Base-by-base conservation (phyloP, 1,139 yeast genomes). In the Lodderomyces orthopsilosis region DNA sequence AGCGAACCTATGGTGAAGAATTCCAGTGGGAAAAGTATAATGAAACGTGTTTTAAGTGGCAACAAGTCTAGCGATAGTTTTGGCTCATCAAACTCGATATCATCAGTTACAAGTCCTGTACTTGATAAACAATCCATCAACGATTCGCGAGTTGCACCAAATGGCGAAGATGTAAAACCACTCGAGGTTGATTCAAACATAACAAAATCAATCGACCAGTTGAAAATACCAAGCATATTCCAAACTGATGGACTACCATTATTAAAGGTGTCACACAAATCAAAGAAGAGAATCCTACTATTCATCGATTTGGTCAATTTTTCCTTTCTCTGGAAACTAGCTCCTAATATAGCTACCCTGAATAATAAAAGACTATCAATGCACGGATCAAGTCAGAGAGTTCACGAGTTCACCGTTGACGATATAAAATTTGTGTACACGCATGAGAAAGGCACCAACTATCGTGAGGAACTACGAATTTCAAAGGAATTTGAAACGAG, bases 381-480 rank as follows among this genome's bases (percentile, higher is more conserved):
- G n/a, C 34, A 30, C 10, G 41, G 46, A 17, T 37, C 51, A 23
- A 37, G 49, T 7, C 44, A 55, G 10, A 56, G 57, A 45, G 48
- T 72, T 12, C 75, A 79, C 18, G 73, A 66, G 38, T 69, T 90
- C 46, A 68, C 75, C n/a, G 68, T 89, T 13, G 96, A 87, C 58
- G 80, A 81, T 44, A 85, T 93, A 35, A 80, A 81, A 51, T 83
- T 81, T 45, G 75, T 89, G 1, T 66, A 90, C 43, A 69, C 75
- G 9, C 89, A 83, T 9, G 75, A 72, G 12, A 85, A 85, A 52
- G 97, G 96, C 1, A 73, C 77, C 22, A 85, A 86, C 50, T 91
- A 89, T 57, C 69, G 96, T 46, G 96, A 91, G 56, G 95, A 88
- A 59, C 76, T 87, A 50, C 83, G 84, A 38, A 76, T 90, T 1